Conservation (phyloP, 2,329 filamentous ascomycete species). For the Cladosporium sp. region DNA sequence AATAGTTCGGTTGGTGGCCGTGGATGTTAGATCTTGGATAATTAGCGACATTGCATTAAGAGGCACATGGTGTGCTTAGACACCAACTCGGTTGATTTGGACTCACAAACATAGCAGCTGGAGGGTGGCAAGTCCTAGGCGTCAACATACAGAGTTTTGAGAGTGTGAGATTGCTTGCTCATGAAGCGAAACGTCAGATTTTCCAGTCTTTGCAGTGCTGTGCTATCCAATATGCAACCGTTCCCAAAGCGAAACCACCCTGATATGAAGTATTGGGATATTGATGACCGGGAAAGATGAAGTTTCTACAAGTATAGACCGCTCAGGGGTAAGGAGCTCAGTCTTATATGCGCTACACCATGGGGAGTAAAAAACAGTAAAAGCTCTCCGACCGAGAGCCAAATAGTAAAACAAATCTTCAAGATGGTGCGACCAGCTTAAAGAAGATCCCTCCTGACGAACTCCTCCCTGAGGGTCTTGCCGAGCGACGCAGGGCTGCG, state of each 20-base stretch:
- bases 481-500: constrained; percentile 87
- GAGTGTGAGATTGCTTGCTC: not conserved
- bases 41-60: not conserved
- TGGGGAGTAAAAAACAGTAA: constrained; percentile 9
- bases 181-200: not conserved
- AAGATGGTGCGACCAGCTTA: constrained; percentile 47
- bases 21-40: not conserved
- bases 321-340: constrained; percentile 16
- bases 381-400: constrained; percentile 12
- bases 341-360: constrained; percentile 19
- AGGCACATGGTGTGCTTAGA: not conserved
- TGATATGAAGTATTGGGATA: not conserved
- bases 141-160: not conserved
- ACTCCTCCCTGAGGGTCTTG: constrained; percentile 92
- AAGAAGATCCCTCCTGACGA: constrained; percentile 92
- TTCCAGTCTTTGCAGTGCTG: not conserved
- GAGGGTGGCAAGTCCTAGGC: not conserved
- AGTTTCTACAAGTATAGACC: constrained; percentile 19
- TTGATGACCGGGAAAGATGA: constrained; percentile 26
- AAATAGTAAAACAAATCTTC: constrained; percentile 18
- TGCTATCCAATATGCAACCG: not conserved
- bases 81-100: not conserved
- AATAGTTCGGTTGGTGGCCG: not conserved
- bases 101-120: not conserved
- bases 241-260: not conserved